phyloP scores from a whole-genome alignment of 2,329 filamentous ascomycete species.

The Ceratocystis variospora region DNA sequence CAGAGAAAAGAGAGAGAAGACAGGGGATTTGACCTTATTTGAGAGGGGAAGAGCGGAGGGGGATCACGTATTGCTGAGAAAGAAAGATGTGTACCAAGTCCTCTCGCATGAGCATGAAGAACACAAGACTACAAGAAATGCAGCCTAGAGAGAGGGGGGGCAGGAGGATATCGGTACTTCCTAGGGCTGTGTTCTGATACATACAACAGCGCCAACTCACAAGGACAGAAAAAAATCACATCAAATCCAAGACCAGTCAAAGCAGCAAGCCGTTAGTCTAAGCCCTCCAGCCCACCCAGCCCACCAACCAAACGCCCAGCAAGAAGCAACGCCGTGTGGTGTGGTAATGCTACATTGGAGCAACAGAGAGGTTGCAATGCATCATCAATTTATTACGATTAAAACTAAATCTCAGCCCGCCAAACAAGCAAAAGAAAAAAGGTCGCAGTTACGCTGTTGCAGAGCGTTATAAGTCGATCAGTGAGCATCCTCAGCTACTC shows the following conservation, averaged over 20 bases:
- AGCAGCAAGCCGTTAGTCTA: background rate
- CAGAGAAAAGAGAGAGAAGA: slow-evolving; percentile 12
- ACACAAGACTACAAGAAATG: background rate
- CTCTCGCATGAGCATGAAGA: background rate
- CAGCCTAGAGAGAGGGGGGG: background rate
- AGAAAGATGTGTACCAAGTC: background rate
- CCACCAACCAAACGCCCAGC: background rate
- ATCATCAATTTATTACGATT: background rate
- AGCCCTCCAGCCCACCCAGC: background rate
- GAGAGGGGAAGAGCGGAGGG: background rate
- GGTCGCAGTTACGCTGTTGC: background rate
- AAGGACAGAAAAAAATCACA: background rate
- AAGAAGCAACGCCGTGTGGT: background rate
- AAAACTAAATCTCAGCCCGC: background rate
- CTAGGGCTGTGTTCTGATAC: background rate
- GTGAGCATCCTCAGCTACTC: background rate
- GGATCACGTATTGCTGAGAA: background rate
- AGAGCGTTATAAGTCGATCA: background rate
- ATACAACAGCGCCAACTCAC: background rate
- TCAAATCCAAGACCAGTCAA: background rate
- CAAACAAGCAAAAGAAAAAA: background rate
- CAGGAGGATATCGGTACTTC: background rate
- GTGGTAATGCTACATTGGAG: background rate
- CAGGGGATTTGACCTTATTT: slow-evolving; percentile 11
- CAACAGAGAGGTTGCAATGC: background rate